Conservation (phyloP, 2,329 filamentous ascomycete genomes). For the Penicillium olsonii region DNA sequence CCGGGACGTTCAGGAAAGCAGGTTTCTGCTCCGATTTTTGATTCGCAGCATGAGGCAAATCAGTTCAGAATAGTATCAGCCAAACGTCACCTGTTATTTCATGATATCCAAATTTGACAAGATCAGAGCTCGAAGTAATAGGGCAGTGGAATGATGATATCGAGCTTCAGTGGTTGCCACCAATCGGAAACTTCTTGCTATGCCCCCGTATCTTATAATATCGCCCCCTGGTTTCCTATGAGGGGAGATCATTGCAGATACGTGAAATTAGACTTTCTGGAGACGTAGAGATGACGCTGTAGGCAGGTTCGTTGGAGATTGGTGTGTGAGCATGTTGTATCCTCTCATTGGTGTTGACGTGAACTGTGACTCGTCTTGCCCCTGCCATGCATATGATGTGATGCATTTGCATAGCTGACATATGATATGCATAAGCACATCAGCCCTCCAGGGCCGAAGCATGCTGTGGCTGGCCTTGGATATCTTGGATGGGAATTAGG, state of each 20-base stretch:
- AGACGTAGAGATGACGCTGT: slow-evolving; percentile 4
- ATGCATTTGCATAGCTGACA: too few relatives aligned
- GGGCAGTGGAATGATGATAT: slow-evolving; percentile 6
- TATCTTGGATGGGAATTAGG: neutral
- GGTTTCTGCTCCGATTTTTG: neutral
- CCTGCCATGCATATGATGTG: too few relatives aligned
- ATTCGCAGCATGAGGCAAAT: neutral
- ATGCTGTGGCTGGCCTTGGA: too few relatives aligned
- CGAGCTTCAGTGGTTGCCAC: neutral
- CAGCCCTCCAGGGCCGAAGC: too few relatives aligned
- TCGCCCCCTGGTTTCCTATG: neutral
- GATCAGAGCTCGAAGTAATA: neutral
- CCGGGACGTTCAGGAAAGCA: neutral
- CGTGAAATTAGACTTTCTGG: neutral
- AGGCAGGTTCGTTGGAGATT: neutral
- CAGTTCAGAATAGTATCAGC: neutral
- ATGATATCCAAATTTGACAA: neutral
- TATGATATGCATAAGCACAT: too few relatives aligned
- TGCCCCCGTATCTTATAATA: neutral
- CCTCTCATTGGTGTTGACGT: neutral
- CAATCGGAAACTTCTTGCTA: slow-evolving; percentile 4
- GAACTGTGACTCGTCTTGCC: too few relatives aligned
- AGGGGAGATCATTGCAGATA: neutral
- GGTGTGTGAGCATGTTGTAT: neutral
- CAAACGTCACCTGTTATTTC: slow-evolving; percentile 6